Evolutionary conservation across 2,329 filamentous ascomycete species (phyloP).

Genomic region (Bipolaris bicolor): DNA sequence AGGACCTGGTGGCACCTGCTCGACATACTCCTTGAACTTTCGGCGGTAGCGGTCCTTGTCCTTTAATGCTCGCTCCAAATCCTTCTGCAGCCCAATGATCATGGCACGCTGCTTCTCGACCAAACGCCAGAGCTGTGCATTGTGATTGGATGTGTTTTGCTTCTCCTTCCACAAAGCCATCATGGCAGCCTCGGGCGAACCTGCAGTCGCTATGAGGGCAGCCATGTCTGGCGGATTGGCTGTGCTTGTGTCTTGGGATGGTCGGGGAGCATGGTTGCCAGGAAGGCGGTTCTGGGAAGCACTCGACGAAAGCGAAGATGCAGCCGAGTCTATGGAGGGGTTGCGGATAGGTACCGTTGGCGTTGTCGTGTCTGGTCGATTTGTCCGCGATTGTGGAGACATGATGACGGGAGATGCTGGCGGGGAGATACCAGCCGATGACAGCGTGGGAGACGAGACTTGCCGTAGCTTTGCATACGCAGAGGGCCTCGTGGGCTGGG

Average conservation of each 20-base stretch:
- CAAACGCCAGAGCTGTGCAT: constrained; percentile 89
- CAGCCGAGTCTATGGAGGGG: constrained; percentile 91
- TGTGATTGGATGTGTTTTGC: constrained; percentile 84
- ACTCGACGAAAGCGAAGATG: constrained; percentile 65
- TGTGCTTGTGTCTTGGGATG: constrained; percentile 57
- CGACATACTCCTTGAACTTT: constrained; percentile 79
- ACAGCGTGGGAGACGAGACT: constrained; percentile 44
- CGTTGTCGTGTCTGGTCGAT: constrained; percentile 38
- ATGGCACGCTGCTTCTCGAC: constrained; percentile 96
- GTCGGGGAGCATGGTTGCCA: constrained; percentile 64
- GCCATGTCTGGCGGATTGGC: constrained; percentile 76
- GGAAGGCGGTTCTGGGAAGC: constrained; percentile 58
- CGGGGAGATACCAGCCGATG: constrained; percentile 40
- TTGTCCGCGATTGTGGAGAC: constrained; percentile 45
- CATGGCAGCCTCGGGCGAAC: constrained; percentile 87
- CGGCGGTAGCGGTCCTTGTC: constrained; percentile 94
- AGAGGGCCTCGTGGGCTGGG: constrained; percentile 30
- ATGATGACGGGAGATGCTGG: constrained; percentile 46
- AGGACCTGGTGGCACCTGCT: constrained; percentile 51
- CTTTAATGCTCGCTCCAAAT: constrained; percentile 86
- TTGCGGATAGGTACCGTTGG: constrained; percentile 64
- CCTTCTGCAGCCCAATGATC: constrained; percentile 92
- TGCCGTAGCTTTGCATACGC: constrained; percentile 45
- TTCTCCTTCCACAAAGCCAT: constrained; percentile 91
- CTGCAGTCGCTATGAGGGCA: constrained; percentile 79